Base-by-base conservation (phyloP, 257 asterid species). In the Solanum chiquidenum region DNA sequence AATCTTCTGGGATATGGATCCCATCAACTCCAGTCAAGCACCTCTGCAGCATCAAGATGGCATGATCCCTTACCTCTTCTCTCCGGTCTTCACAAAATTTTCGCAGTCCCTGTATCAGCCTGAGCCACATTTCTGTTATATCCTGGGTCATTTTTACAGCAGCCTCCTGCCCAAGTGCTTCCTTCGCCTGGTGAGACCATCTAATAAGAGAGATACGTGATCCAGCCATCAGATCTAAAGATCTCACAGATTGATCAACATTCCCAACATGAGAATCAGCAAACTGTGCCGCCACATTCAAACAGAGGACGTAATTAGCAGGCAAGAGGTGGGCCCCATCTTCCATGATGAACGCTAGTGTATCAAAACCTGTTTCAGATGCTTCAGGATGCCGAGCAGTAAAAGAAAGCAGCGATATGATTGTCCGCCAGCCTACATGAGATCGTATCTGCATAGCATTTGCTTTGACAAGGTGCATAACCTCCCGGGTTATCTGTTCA, bases 381-480 rank as follows among this genome's bases (percentile, higher is more conserved):
- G 99, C 99, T 90, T 96, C 99, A 5, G 98, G 98, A 91, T 95
- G 99, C 83, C 97, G 93, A 37, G 98, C 98, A 21, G 98, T 93
- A 89, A 94, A 94, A 8, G 98, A 96, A 84, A 96, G 97, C 85
- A 96, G 90, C 37, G 98, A 96, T 79, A 93, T 89, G 84, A 96
- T 94, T 7, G 96, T 95, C 86, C 98, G 94, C 99, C 98, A 96
- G 8, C 98, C 98, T 91, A 90, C 89, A 62, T 94, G 98, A 34
- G 99, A 96, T 89, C 98, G 89, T 86, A 96, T 95, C 93, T 94
- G 99, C 91, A 92, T 90, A 20, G 96, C 98, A 83, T 96, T 96
- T 75, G 96, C 98, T 91, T 95, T 96, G 52, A 96, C 96, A 11
- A 96, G 93, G 88, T 92, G 96, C 95, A 92, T 94, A 68, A 96